phyloP scores from a whole-genome alignment of 2,329 filamentous ascomycete genomes.

The Pseudopyrenochaeta lycopersici region DNA sequence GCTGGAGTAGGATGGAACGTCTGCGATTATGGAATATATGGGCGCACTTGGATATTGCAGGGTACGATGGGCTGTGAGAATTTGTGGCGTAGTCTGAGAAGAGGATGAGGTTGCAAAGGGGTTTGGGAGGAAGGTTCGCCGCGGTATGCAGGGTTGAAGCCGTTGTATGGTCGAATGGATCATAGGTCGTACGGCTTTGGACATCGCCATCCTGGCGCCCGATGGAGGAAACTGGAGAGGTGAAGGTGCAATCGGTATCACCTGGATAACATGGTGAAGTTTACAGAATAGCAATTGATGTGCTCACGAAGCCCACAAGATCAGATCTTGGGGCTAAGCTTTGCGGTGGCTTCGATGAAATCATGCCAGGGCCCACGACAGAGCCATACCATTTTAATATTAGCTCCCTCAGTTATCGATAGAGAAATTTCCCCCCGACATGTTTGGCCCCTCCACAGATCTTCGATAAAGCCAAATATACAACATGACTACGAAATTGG shows the following conservation, averaged over 20 bases:
- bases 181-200: constrained; percentile 47
- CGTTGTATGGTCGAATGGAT: constrained; percentile 46
- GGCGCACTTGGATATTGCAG: constrained; percentile 76
- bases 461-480: not conserved
- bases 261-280: constrained; percentile 25
- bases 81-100: constrained; percentile 60
- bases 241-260: no score
- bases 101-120: constrained; percentile 54
- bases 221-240: not conserved
- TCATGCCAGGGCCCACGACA: constrained; percentile 28
- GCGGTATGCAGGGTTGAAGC: constrained; percentile 32
- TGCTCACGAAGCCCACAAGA: constrained; percentile 12
- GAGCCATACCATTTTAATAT: constrained; percentile 5
- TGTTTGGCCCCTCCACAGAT: constrained; percentile 14
- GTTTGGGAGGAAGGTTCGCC: constrained; percentile 56
- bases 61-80: constrained; percentile 75
- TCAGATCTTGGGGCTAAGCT: constrained; percentile 24
- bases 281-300: not conserved
- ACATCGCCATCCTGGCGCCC: constrained; percentile 33
- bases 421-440: constrained; percentile 23
- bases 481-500: constrained; percentile 28
- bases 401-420: constrained; percentile 30
- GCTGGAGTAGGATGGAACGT: constrained; percentile 78
- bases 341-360: constrained; percentile 31
- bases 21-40: constrained; percentile 87